These are phyloP conservation scores for Rhododendron simsii DNA, from an alignment of 148 eudicot genomes.

Conservation along the genomic window DNA sequence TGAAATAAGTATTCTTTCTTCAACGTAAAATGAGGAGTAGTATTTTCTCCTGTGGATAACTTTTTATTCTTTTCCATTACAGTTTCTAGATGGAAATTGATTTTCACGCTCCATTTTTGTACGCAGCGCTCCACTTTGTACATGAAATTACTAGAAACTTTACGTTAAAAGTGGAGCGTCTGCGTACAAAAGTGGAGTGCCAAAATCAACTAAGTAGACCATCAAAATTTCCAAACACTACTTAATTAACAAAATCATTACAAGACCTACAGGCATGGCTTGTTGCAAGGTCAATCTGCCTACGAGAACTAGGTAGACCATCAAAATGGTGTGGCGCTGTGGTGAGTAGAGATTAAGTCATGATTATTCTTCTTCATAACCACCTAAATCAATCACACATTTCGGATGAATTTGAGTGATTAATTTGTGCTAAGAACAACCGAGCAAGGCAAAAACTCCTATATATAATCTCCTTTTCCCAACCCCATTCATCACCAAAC, in stretches of 20 bases:
- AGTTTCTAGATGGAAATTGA: no score
- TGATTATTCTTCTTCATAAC: not conserved
- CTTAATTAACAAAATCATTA: not conserved
- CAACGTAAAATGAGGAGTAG: not conserved
- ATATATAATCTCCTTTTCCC: not conserved
- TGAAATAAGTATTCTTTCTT: not conserved
- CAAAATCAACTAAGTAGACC: no score
- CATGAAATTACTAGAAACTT: no score
- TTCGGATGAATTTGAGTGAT: not conserved
- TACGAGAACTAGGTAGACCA: slow-evolving; percentile 2
- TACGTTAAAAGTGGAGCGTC: no score
- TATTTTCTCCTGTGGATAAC: not conserved
- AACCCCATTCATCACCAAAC: not conserved
- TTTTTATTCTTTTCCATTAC: not conserved
- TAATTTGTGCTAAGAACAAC: not conserved
- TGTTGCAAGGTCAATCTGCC: not conserved
- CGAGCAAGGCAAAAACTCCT: not conserved
- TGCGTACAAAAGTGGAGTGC: no score
- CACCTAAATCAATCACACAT: not conserved
- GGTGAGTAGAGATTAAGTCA: not conserved
- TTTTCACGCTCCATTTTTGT: no score
- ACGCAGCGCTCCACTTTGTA: no score
- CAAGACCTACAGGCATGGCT: not conserved
- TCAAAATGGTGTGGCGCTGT: not conserved
- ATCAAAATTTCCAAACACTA: no score